Conservation (phyloP, 2,329 filamentous ascomycete species). For the Pyricularia sp. region DNA sequence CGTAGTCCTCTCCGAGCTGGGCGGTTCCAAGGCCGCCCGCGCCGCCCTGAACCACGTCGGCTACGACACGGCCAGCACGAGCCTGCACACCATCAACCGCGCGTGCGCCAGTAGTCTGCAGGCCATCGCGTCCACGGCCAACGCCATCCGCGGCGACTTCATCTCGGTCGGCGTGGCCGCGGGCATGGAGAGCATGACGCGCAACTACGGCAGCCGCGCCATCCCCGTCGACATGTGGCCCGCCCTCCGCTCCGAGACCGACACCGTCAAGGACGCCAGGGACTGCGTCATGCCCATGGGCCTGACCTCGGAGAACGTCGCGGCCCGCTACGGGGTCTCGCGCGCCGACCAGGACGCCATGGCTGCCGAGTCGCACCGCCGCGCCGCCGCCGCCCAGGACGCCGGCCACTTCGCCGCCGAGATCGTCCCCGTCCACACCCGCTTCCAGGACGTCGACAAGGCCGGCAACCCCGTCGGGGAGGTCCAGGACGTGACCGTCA, state of each 20-base stretch:
- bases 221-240: slow-evolving; percentile 76
- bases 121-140: slow-evolving; percentile 60
- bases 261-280: slow-evolving; percentile 50
- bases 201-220: slow-evolving; percentile 75
- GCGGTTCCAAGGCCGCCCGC: slow-evolving; percentile 77
- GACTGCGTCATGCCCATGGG: slow-evolving; percentile 96
- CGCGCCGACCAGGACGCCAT: slow-evolving; percentile 73
- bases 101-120: slow-evolving; percentile 72
- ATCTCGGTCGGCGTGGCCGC: slow-evolving; percentile 68
- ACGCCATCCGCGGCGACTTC: slow-evolving; percentile 52
- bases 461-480: slow-evolving; percentile 41
- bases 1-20: slow-evolving; percentile 81
- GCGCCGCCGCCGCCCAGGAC: slow-evolving; percentile 57
- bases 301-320: slow-evolving; percentile 79
- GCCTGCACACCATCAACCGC: slow-evolving; percentile 78
- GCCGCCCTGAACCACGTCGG: slow-evolving; percentile 84
- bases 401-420: slow-evolving; percentile 66
- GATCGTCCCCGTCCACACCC: slow-evolving; percentile 67
- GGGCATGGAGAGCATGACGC: slow-evolving; percentile 93
- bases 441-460: slow-evolving; percentile 51
- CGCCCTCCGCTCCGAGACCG: slow-evolving; percentile 42
- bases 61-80: slow-evolving; percentile 50
- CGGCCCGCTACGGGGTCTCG: slow-evolving; percentile 58
- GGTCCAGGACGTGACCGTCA: slow-evolving; percentile 51
- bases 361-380: slow-evolving; percentile 59